Evolutionary conservation across 2,329 filamentous ascomycete genomes (phyloP), one percentile per base, ranked within the genome.

Genomic region (Calonectria hawksworthii): DNA sequence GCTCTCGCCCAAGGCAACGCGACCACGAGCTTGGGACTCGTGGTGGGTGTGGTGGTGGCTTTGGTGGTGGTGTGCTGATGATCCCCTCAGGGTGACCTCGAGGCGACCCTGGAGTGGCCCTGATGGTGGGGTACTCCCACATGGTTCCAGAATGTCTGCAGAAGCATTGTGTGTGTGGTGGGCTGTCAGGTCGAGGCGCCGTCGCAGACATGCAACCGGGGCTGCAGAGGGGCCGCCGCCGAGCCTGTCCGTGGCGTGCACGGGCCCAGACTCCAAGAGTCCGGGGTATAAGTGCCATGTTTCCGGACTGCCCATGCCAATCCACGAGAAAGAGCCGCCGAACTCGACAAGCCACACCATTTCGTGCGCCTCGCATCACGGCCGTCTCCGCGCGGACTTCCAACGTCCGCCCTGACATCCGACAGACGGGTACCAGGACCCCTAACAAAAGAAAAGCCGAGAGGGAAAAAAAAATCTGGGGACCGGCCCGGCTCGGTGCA

Each of bases 71-170:
- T 64, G 68, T 52, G 54, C 32, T 66, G 34, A 69, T 51, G 38
- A 56, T 66, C 56, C 28, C 30, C 26, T 59, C 38, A 72, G 73
- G 56, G 54, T 63, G 41, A 38, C 54, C 18, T 44, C 51, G 30
- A 61, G 28, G 28, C 30, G 41, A 51, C 54, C 28, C 54, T 69
- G 59, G 54, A 77, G 77, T 68, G 69, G 75, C 74, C 59, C 67
- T 74, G 66, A 66, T 74, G 74, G 70, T 77, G 77, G 76, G 73
- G 76, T 74, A 69, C 70, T 70, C 68, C 63, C 73, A 74, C 74
- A 44, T 75, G 74, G 67, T 80, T 80, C 79, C 79, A 81, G 79
- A 81, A 80, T 74, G 51, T 78, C 77, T 66, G 47, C 75, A 74
- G 78, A 81, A 81, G 72, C 41, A 65, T 65, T 18, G 38, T 50